phyloP scores from a whole-genome alignment of 768 basidiomycete genomes.

The Xanthoconium stramineum region DNA sequence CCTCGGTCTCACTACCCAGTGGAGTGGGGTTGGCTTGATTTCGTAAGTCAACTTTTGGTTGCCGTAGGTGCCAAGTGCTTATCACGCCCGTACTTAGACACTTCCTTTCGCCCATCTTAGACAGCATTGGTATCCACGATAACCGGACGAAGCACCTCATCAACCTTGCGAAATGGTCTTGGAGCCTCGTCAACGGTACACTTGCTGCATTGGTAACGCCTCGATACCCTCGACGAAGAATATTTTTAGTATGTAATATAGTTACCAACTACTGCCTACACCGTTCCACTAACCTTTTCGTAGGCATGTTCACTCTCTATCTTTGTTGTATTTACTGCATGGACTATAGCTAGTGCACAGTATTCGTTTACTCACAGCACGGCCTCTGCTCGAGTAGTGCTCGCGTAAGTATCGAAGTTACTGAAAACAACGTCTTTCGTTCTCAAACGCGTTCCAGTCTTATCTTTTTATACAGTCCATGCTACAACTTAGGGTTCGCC shows the following conservation, averaged over 20 bases:
- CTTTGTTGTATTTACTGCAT: conserved; percentile 7
- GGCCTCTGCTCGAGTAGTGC: not conserved
- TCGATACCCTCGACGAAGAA: conserved; percentile 15
- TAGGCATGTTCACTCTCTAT: conserved; percentile 7
- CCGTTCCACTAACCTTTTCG: not conserved
- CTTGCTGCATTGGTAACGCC: conserved; percentile 4
- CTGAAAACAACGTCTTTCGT: not conserved
- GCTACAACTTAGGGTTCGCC: conserved; percentile 13
- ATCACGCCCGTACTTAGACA: conserved; percentile 2
- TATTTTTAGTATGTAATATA: conserved; percentile 6
- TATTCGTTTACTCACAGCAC: conserved; percentile 4
- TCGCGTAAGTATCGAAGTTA: not conserved
- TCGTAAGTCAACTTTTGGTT: not conserved
- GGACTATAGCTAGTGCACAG: conserved; percentile 11
- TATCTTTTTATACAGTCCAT: conserved; percentile 17
- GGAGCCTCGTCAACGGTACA: conserved; percentile 9
- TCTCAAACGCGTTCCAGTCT: conserved; percentile 6
- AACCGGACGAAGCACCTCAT: conserved; percentile 16
- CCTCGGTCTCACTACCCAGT: conserved; percentile 15
- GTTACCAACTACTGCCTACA: too few species aligned
- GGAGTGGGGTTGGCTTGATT: conserved; percentile 11
- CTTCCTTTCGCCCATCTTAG: conserved; percentile 11
- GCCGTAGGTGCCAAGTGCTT: not conserved
- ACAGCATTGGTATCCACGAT: conserved; percentile 20
- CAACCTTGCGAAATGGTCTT: conserved; percentile 10